A percentile compares a stretch with the other conserved stretches of the same genome.
Conservation (phyloP, 2,329 filamentous ascomycete genomes). For the Metarhizium humberi region DNA sequence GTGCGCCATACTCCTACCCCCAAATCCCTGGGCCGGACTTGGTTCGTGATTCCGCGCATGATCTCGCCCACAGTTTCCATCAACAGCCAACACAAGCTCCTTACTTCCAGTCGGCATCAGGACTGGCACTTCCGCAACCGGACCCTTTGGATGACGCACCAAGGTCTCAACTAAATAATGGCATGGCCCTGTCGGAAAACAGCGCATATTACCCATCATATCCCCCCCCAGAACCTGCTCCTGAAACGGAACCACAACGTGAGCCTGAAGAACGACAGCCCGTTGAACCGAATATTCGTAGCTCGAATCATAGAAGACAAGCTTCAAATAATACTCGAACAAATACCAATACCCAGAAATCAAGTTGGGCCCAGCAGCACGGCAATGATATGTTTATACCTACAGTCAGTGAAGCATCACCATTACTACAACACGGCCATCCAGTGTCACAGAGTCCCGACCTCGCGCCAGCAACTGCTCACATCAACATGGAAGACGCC, state of each 20-base stretch:
- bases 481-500: conserved; percentile 5
- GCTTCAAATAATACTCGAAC: background rate
- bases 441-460: conserved; percentile 1
- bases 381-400: background rate
- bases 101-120: conserved; percentile 20
- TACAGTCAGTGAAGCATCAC: background rate
- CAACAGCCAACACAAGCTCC: conserved; percentile 10
- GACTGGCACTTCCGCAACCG: conserved; percentile 15
- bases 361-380: conserved; percentile 1
- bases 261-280: background rate
- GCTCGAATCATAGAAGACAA: background rate
- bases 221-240: background rate
- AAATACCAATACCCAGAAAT: background rate
- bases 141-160: conserved; percentile 7
- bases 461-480: background rate
- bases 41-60: conserved; percentile 4
- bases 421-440: background rate
- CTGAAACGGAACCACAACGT: background rate
- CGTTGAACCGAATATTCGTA: background rate
- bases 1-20: conserved; percentile 14
- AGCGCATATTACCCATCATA: conserved; percentile 11
- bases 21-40: conserved; percentile 18
- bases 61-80: conserved; percentile 12
- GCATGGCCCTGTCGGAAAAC: conserved; percentile 11
- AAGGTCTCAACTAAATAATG: background rate